Evolutionary conservation across 805 yeast species (phyloP).

Genomic region (Barnettozyma wickerhamii): DNA sequence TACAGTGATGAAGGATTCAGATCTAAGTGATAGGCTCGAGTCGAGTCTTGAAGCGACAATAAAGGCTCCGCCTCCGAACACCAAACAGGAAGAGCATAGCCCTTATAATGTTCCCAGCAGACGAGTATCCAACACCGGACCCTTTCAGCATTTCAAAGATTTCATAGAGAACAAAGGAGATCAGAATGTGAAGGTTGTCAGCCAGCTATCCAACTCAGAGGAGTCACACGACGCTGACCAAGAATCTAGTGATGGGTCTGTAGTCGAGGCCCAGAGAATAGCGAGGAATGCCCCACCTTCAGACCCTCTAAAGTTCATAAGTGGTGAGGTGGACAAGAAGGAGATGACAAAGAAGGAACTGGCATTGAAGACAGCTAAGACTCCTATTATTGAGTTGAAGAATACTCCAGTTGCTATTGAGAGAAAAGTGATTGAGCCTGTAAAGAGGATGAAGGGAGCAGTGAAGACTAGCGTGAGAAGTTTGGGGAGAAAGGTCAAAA

Average conservation of each 20-base stretch:
- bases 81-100: conserved; percentile 17
- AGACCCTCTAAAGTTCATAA: conserved; percentile 11
- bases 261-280: conserved; percentile 9
- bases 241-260: conserved; percentile 4
- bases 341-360: conserved; percentile 7
- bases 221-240: neutral
- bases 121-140: conserved; percentile 5
- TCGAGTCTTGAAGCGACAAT: conserved; percentile 2
- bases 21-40: neutral
- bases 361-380: neutral
- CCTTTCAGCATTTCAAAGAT: conserved; percentile 13
- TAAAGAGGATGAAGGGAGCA: conserved; percentile 4
- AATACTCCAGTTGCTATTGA: conserved; percentile 6
- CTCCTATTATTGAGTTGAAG: conserved; percentile 3
- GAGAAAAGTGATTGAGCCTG: conserved; percentile 2
- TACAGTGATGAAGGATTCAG: neutral
- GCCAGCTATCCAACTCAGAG: conserved; percentile 4
- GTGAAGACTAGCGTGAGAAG: neutral
- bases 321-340: conserved; percentile 2
- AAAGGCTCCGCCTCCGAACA: neutral
- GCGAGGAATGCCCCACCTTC: conserved; percentile 21
- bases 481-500: neutral
- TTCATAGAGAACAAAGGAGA: conserved; percentile 9
- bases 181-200: conserved; percentile 14
- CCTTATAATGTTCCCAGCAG: conserved; percentile 14